Evolutionary conservation across 257 asterid species (phyloP).

Genomic region (Solanum rostratum): DNA sequence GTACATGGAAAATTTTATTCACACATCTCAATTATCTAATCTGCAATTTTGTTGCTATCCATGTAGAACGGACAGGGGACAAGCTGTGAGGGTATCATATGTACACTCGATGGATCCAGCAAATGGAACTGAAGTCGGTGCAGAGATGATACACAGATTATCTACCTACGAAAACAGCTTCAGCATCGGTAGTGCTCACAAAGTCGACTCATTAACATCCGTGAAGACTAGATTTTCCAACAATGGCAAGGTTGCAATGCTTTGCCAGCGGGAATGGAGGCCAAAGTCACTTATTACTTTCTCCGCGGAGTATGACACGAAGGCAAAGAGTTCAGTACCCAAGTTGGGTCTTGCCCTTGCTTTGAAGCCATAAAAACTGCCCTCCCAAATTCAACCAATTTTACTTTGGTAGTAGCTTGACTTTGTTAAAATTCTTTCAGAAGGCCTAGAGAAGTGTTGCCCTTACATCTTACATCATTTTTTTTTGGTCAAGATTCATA

Average conservation of each 20-base stretch:
- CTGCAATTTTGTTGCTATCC: constrained; percentile 2
- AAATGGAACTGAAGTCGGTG: constrained; percentile 68
- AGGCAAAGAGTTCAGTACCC: constrained; percentile 34
- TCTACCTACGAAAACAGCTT: constrained; percentile 52
- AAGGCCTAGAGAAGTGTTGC: constrained; percentile 7
- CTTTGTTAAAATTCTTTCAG: neutral
- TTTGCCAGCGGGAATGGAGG: constrained; percentile 77
- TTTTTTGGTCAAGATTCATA: constrained; percentile 16
- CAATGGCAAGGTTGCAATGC: constrained; percentile 53
- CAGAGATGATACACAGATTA: constrained; percentile 74
- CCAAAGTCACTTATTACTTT: constrained; percentile 63
- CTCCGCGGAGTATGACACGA: constrained; percentile 75
- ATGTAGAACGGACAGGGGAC: constrained; percentile 67
- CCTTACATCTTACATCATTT: constrained; percentile 3
- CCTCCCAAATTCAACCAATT: constrained; percentile 1
- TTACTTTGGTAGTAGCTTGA: constrained; percentile 8
- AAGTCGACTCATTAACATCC: constrained; percentile 40
- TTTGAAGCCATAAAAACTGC: constrained; percentile 53
- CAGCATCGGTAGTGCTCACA: constrained; percentile 60
- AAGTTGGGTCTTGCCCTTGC: constrained; percentile 64
- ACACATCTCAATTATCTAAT: neutral
- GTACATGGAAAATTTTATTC: neutral
- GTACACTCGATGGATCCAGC: constrained; percentile 39
- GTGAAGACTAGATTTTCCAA: constrained; percentile 66
- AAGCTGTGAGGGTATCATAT: constrained; percentile 68